Conservation (phyloP, 1,139 yeast genomes). For the Groenewaldozyma sp. region DNA sequence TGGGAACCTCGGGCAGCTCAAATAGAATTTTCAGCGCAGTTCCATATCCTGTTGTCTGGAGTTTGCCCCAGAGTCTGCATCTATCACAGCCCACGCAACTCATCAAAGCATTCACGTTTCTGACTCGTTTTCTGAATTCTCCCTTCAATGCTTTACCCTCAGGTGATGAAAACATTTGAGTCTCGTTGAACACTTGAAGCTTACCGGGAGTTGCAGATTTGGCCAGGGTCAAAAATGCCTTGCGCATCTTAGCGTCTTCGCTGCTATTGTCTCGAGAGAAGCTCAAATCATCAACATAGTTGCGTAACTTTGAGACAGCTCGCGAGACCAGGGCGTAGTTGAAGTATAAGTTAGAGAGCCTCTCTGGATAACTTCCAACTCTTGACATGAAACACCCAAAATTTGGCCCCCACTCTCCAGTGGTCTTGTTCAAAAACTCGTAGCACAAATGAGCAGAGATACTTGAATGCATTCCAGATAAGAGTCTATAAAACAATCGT, state of each 20-base stretch:
- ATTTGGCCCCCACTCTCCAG: slow-evolving; percentile 80
- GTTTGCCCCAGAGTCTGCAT: slow-evolving; percentile 96
- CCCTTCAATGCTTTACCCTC: slow-evolving; percentile 48
- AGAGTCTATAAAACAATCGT: slow-evolving; percentile 73
- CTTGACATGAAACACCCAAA: slow-evolving; percentile 74
- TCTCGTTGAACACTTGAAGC: slow-evolving; percentile 42
- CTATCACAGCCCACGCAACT: slow-evolving; percentile 98
- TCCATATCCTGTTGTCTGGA: slow-evolving; percentile 95
- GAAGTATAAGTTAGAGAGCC: slow-evolving; percentile 83
- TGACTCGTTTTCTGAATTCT: slow-evolving; percentile 77
- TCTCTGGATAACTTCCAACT: slow-evolving; percentile 83
- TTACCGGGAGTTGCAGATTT: slow-evolving; percentile 29
- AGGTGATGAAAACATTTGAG: slow-evolving; percentile 38
- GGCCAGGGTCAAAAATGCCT: slow-evolving; percentile 31
- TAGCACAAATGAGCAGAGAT: slow-evolving; percentile 89
- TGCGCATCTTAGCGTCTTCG: slow-evolving; percentile 42
- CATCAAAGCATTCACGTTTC: slow-evolving; percentile 87
- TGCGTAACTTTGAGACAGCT: slow-evolving; percentile 58
- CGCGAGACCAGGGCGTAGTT: slow-evolving; percentile 84
- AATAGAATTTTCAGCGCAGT: slow-evolving; percentile 86
- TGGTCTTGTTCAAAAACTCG: slow-evolving; percentile 64
- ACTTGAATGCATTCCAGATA: slow-evolving; percentile 94
- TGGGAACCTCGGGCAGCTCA: slow-evolving; percentile 51
- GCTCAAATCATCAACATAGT: slow-evolving; percentile 39
- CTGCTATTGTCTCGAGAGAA: slow-evolving; percentile 40